Evolutionary conservation across 1,284 basidiomycete genomes (phyloP), one percentile per base, ranked within the genome.

Genomic region (Coniophora puteana): DNA sequence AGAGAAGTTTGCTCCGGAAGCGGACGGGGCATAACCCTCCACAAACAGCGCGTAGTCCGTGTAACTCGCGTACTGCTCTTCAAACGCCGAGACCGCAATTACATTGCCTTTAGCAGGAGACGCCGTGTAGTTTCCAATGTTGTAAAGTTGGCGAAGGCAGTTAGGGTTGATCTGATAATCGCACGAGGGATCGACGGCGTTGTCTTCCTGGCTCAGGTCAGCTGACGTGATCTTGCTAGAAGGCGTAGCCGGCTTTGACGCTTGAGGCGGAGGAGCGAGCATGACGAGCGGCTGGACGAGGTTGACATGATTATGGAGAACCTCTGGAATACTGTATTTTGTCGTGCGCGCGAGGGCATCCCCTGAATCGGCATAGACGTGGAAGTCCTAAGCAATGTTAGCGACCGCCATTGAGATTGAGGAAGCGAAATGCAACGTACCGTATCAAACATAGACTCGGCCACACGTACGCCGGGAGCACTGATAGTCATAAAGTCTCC

Each of bases 271-370:
- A 33, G 69, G 69, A 23, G 70, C 68, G 53, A 85, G 85, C 54
- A 78, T 68, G 3, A 80, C 82, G 4, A 83, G 86, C 0, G 83
- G 83, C 46, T 82, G 78, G 30, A 86, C 65, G 21, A 83, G 61
- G 36, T 84, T 80, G 41, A 85, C 58, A 50, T 85, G 81, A 5
- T 60, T 59, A 50, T 78, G 71, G 10, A 86, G 61, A 46, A 74
- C 45, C 41, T 63, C 64, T 0, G 83, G 83, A 10, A 87, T 63
- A 48, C 76, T 78, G 62, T 85, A 87, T 27, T 64, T 66, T 21
- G 74, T 76, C 22, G 82, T 80, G 38, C 80, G 72, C 45, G 83
- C 65, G 32, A 79, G 48, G 14, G 60, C 57, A 26, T 76, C 71
- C 3, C 74, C 74, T 35, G 63, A 70, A 14, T 62, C 59, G 13